Base-by-base conservation (phyloP, 129 eudicot genomes). In the Flaveria robusta region DNA sequence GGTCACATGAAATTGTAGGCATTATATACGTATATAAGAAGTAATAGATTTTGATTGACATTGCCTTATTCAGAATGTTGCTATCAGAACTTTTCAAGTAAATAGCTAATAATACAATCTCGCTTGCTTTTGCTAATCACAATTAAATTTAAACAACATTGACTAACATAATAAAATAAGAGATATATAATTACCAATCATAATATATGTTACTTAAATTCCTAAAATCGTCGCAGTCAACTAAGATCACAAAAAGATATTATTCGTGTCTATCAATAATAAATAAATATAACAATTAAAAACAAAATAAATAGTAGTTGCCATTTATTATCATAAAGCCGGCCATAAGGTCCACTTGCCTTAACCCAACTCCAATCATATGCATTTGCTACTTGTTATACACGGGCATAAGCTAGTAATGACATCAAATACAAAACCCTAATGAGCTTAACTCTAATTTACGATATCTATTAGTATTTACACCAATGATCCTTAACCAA, bases 191-290 rank as follows among this genome's bases (percentile, higher is more conserved):
- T 60, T 24, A 60, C 39, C 7, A 24, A 60, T 60, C 39, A 26
- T 60, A 26, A 26, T 60, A 60, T 26, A 27, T 60, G 66, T 60
- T 60, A n/a, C 39, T 60, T 60, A 60, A 58, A 59, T 59, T 59
- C 66, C 37, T 24, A 13, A 59, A 24, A 5, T 24, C 6, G 39
- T 60, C 66, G 18, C 9, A 13, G 12, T 60, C 66, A 60, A 26
- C 18, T 26, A 24, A 51, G 41, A 60, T 60, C 66, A 60, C 66
- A 26, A 60, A 60, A 60, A 60, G 66, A 60, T 60, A 60, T 60
- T 60, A 60, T 60, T 24, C 66, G 41, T 60, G 66, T 60, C 66
- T 60, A 60, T 60, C 66, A 1, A 24, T 24, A 12, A 60, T 26
- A 24, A 60, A 60, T 60, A 24, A 24, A 60, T 60, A 24, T 12